These are phyloP conservation scores for Moniliophthora roreri DNA, from an alignment of 1,284 basidiomycete genomes.

Conservation along the genomic window DNA sequence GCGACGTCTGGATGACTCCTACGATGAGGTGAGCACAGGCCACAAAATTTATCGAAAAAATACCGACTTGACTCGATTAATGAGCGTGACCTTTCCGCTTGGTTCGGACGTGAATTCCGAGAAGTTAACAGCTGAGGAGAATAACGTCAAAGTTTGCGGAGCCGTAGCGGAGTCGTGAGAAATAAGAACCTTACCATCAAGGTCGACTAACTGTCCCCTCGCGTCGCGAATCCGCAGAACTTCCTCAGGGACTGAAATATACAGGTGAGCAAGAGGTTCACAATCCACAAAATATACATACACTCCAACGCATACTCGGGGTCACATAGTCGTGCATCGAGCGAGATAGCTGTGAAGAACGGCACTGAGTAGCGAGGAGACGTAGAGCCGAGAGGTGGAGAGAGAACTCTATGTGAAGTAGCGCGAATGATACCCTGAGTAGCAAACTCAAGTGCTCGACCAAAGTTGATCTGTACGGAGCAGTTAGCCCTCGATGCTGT, in stretches of 20 bases:
- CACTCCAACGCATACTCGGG: slow-evolving; percentile 37
- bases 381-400: slow-evolving; percentile 40
- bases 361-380: slow-evolving; percentile 68
- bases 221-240: slow-evolving; percentile 53
- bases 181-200: slow-evolving; percentile 46
- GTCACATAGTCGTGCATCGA: slow-evolving; percentile 43
- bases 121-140: slow-evolving; percentile 61
- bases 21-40: too few species aligned
- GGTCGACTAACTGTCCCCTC: slow-evolving; percentile 51
- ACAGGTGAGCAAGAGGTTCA: background rate
- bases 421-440: slow-evolving; percentile 65
- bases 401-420: slow-evolving; percentile 69
- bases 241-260: slow-evolving; percentile 53
- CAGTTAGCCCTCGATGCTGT: too few species aligned
- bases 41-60: too few species aligned
- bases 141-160: too few species aligned
- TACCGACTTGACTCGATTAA: slow-evolving; percentile 59
- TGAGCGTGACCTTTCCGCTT: slow-evolving; percentile 68
- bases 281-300: slow-evolving; percentile 35
- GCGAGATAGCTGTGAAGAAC: slow-evolving; percentile 71
- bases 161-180: too few species aligned
- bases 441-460: slow-evolving; percentile 55
- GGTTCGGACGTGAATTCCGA: slow-evolving; percentile 66
- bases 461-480: too few species aligned
- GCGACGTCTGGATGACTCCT: slow-evolving; percentile 78